These are phyloP conservation scores for Medicago lupulina DNA, from an alignment of 306 rosid genomes.

Conservation along the genomic window DNA sequence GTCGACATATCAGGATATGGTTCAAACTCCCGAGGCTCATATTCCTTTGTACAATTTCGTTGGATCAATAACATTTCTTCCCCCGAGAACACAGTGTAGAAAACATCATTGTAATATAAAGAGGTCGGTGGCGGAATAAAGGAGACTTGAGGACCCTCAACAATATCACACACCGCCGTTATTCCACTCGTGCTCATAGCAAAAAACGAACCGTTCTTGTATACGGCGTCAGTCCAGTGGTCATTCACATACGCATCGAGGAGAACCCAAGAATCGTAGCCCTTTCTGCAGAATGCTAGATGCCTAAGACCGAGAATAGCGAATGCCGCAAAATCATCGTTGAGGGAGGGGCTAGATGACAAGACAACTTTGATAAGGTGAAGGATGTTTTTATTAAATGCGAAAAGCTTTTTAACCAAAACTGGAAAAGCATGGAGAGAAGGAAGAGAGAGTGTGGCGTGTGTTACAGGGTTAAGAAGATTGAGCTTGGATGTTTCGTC, in stretches of 20 bases:
- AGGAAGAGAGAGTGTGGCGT: background rate
- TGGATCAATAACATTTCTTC: conserved; percentile 54
- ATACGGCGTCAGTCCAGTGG: background rate
- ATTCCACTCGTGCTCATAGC: conserved; percentile 59
- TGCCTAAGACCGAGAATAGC: conserved; percentile 51
- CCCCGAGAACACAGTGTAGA: conserved; percentile 55
- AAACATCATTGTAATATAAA: conserved; percentile 45
- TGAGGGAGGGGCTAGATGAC: conserved; percentile 50
- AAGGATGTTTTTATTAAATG: conserved; percentile 55
- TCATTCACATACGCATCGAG: background rate
- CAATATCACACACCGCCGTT: conserved; percentile 50
- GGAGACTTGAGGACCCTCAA: conserved; percentile 46
- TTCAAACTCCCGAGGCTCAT: conserved; percentile 18
- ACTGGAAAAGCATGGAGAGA: conserved; percentile 51
- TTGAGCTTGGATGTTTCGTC: conserved; percentile 47
- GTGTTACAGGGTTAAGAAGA: background rate
- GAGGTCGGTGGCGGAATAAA: conserved; percentile 28
- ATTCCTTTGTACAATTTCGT: background rate
- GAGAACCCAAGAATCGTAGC: conserved; percentile 54
- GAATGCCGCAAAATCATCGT: conserved; percentile 46
- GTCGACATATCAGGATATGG: conserved; percentile 44
- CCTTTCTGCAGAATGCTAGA: conserved; percentile 52
- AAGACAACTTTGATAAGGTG: conserved; percentile 57
- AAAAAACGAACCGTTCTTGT: conserved; percentile 45
- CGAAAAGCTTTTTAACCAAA: conserved; percentile 47